Percentiles rank a stretch among this genome's conserved stretches.
These are phyloP conservation scores for Penicillium paradoxum DNA, from an alignment of 495 filamentous ascomycete genomes.

Conservation along the genomic window DNA sequence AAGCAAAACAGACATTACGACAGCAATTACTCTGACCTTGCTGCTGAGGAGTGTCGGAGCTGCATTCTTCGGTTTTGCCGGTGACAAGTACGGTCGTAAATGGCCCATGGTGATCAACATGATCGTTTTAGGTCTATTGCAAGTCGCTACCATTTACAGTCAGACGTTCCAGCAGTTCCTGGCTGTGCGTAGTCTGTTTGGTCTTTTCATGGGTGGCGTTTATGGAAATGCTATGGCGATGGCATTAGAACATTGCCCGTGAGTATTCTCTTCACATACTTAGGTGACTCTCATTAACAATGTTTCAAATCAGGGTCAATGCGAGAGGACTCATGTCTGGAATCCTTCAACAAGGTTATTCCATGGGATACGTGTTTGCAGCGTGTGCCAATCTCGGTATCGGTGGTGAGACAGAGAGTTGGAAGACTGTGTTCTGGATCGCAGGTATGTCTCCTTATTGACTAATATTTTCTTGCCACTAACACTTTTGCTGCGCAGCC, in stretches of 20 bases:
- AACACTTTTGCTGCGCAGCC: conserved; percentile 22
- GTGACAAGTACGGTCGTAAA: conserved; percentile 72
- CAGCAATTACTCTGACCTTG: conserved; percentile 70
- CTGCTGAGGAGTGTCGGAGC: conserved; percentile 68
- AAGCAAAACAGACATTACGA: conserved; percentile 63
- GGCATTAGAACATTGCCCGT: conserved; percentile 72
- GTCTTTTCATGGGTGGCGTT: conserved; percentile 79
- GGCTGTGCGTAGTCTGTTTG: conserved; percentile 64
- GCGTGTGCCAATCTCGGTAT: conserved; percentile 65
- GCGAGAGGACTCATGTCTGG: conserved; percentile 73
- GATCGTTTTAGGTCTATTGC: conserved; percentile 56
- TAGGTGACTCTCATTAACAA: background rate
- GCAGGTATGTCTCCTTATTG: conserved; percentile 26
- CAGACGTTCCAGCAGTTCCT: conserved; percentile 63
- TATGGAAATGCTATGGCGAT: conserved; percentile 79
- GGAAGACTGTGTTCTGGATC: conserved; percentile 63
- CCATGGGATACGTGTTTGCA: conserved; percentile 69
- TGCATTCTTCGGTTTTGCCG: conserved; percentile 64
- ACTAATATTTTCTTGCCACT: background rate
- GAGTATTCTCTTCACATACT: conserved; percentile 8
- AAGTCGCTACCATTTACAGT: conserved; percentile 70
- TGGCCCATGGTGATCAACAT: conserved; percentile 77
- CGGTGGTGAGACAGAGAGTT: conserved; percentile 49
- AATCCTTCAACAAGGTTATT: conserved; percentile 73
- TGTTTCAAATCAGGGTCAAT: conserved; percentile 35